Evolutionary conservation across 768 basidiomycete species (phyloP), one percentile per base, ranked within the genome.

Genomic region (Rhizopogon salebrosus): DNA sequence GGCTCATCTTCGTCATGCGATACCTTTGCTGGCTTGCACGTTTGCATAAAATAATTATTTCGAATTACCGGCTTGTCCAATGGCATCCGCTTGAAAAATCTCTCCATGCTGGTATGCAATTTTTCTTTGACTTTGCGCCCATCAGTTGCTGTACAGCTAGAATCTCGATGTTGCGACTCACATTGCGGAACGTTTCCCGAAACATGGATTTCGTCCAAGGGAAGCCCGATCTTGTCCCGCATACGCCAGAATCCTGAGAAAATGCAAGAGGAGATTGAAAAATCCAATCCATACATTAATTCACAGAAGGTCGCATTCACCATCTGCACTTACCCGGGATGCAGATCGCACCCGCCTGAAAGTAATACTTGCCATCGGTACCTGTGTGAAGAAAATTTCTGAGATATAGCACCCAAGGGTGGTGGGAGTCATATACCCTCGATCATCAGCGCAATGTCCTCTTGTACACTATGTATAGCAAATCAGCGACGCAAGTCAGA

Each of bases 181-280:
- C 87, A 89, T 66, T 80, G 80, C 16, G 88, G 86, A 36, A 90
- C 89, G 60, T 83, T 72, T 24, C 89, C 88, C 24, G 76, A 73
- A 51, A 72, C 67, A 67, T 91, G 88, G 39, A 90, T 89, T 50
- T 88, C 82, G 50, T 88, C 83, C 35, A 90, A 70, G 20, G 82
- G 73, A 60, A 83, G 71, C 6, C 88, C 90, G 50, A 87, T 79
- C 70, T 90, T 90, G 68, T 90, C 87, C 57, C 77, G 64, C 70
- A 90, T 75, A 16, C 87, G 76, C 89, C 89, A 90, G 56, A 80
- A 84, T 22, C 89, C 89, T 87, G 60, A 38, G 31, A 55, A 39
- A 55, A 52, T 54, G 55, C 4, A 35, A 20, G 48, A 45, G 8
- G 3, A 5, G 6, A 23, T 41, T 49, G 41, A 41, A 10, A n/a